These are phyloP conservation scores for Symbiodinium natans DNA, from an alignment of 73 alveolate genomes.

Conservation along the genomic window DNA sequence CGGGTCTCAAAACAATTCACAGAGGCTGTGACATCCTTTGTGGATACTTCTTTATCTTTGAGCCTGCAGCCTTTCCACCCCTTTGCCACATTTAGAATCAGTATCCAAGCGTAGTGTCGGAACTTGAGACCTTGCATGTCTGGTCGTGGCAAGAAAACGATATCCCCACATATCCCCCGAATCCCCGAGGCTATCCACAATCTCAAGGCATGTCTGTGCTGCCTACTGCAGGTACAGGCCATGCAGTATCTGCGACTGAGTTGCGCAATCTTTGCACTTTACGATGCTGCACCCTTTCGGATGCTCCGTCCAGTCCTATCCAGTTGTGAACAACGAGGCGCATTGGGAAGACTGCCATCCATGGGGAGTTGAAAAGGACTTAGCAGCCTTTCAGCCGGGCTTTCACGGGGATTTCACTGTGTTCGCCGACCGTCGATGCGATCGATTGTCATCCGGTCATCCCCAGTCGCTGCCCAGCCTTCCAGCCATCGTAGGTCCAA, in stretches of 20 bases:
- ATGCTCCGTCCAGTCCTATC: constrained; percentile 67
- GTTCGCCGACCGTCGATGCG: background rate
- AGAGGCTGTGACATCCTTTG: background rate
- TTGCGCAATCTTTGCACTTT: constrained; percentile 41
- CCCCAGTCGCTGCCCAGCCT: too few relatives aligned
- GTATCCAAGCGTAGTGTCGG: background rate
- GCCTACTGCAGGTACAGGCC: too few relatives aligned
- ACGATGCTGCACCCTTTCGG: constrained; percentile 80
- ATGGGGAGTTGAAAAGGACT: background rate
- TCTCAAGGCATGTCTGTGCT: too few relatives aligned
- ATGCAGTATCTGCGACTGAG: background rate
- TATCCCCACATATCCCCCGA: too few relatives aligned
- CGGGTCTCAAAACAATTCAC: background rate
- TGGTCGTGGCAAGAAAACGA: too few relatives aligned
- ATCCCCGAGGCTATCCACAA: too few relatives aligned
- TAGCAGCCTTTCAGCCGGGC: background rate
- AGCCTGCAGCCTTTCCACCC: background rate
- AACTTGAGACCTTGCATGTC: background rate
- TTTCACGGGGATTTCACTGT: background rate
- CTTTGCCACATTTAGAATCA: background rate
- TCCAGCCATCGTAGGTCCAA: constrained; percentile 82
- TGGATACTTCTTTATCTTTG: background rate
- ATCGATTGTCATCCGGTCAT: background rate
- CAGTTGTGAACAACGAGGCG: background rate
- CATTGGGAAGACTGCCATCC: background rate